Evolutionary conservation across 1,139 yeast species (phyloP).

Genomic region (Yamadazyma triangularis): DNA sequence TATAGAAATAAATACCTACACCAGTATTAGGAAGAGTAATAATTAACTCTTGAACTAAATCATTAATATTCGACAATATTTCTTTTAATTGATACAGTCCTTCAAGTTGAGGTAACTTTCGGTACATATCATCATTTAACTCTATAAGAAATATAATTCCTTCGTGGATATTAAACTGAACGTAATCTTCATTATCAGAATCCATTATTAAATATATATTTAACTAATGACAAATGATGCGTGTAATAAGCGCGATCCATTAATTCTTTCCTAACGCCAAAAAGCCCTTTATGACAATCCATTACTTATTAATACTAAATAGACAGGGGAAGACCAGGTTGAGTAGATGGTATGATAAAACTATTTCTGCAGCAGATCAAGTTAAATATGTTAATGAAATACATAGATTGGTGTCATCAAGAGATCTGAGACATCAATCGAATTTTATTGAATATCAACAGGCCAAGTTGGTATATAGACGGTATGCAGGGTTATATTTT

Average conservation of each 20-base stretch:
- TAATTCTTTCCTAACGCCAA: not conserved
- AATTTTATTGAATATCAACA: conserved; percentile 75
- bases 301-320: conserved; percentile 76
- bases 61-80: conserved; percentile 50
- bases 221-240: not conserved
- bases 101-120: conserved; percentile 28
- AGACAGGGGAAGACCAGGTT: conserved; percentile 91
- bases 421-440: conserved; percentile 81
- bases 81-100: conserved; percentile 43
- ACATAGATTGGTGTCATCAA: conserved; percentile 74
- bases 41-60: conserved; percentile 53
- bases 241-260: not conserved
- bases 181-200: conserved; percentile 15
- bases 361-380: conserved; percentile 37
- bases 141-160: conserved; percentile 63
- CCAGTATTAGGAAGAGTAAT: conserved; percentile 62
- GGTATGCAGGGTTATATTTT: conserved; percentile 91
- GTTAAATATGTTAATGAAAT: conserved; percentile 61
- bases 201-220: conserved; percentile 6
- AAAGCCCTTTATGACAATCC: conserved; percentile 56
- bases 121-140: conserved; percentile 46
- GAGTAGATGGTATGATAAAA: conserved; percentile 67
- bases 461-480: conserved; percentile 73
- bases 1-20: conserved; percentile 60
- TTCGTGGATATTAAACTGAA: conserved; percentile 53